A percentile compares a stretch with the other conserved stretches of the same genome.
Evolutionary conservation across 495 filamentous ascomycete species (phyloP).

Genomic region (Penicillium paradoxum): DNA sequence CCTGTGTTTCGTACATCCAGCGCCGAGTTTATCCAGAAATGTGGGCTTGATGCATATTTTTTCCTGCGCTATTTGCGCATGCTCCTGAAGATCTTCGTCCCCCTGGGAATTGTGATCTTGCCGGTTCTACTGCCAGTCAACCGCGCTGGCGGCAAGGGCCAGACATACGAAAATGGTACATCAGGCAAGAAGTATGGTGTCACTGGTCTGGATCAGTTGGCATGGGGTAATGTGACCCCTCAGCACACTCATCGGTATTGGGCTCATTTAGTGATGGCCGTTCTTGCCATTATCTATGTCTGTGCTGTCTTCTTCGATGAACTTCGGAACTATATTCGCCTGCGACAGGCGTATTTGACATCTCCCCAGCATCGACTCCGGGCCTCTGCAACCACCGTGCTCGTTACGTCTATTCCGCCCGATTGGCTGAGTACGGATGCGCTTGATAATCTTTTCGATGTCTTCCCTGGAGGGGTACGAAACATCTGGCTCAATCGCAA

Average conservation of each 20-base stretch:
- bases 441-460: conserved; percentile 82
- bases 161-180: conserved; percentile 42
- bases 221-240: conserved; percentile 86
- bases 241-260: conserved; percentile 70
- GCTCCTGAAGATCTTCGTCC: conserved; percentile 85
- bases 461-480: conserved; percentile 91
- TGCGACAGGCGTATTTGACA: conserved; percentile 93
- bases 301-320: conserved; percentile 87
- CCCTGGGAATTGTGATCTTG: conserved; percentile 70
- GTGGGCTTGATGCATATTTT: conserved; percentile 95
- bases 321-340: conserved; percentile 82
- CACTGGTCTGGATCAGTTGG: conserved; percentile 70
- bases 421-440: conserved; percentile 84
- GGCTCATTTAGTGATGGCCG: conserved; percentile 80
- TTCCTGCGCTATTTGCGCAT: conserved; percentile 94
- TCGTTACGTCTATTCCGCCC: conserved; percentile 82
- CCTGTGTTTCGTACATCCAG: conserved; percentile 73
- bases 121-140: conserved; percentile 88
- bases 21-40: conserved; percentile 90
- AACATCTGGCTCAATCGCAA: conserved; percentile 98
- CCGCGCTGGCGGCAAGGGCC: conserved; percentile 62
- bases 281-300: conserved; percentile 76
- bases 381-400: conserved; percentile 93
- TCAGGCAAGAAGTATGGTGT: conserved; percentile 42
- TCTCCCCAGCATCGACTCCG: conserved; percentile 89